A percentile compares a stretch with the other conserved stretches of the same genome.
These are phyloP conservation scores for Talaromyces pinophilus DNA, from an alignment of 2,329 filamentous ascomycete genomes.

Conservation along the genomic window DNA sequence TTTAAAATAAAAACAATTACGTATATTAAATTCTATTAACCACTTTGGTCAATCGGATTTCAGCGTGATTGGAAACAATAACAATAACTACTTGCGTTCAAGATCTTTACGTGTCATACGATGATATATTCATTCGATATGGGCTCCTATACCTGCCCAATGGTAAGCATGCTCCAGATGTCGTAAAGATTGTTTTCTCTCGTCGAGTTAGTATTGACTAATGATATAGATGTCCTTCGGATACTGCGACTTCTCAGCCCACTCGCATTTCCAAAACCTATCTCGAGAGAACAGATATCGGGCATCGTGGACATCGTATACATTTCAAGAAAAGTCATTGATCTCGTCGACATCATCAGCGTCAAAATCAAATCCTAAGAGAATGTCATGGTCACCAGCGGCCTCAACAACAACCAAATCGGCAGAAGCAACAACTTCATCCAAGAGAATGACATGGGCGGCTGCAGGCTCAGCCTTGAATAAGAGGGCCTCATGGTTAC, in stretches of 20 bases:
- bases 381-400: not conserved
- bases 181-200: no score
- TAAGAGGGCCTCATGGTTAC: conserved; percentile 1
- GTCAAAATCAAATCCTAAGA: not conserved
- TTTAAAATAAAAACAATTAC: not conserved
- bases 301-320: not conserved
- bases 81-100: not conserved
- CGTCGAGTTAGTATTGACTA: not conserved
- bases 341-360: not conserved
- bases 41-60: not conserved
- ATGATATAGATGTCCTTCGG: conserved; percentile 7
- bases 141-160: not conserved
- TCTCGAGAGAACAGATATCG: conserved; percentile 2
- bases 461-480: not conserved
- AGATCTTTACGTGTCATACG: not conserved
- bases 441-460: not conserved
- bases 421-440: not conserved
- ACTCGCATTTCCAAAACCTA: conserved; percentile 6
- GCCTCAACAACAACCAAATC: not conserved
- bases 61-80: not conserved
- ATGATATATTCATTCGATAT: not conserved
- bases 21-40: not conserved
- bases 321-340: not conserved
- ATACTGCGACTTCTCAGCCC: conserved; percentile 11
- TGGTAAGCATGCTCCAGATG: not conserved